phyloP scores from a whole-genome alignment of 768 basidiomycete species.

The Termitomyces sp. region DNA sequence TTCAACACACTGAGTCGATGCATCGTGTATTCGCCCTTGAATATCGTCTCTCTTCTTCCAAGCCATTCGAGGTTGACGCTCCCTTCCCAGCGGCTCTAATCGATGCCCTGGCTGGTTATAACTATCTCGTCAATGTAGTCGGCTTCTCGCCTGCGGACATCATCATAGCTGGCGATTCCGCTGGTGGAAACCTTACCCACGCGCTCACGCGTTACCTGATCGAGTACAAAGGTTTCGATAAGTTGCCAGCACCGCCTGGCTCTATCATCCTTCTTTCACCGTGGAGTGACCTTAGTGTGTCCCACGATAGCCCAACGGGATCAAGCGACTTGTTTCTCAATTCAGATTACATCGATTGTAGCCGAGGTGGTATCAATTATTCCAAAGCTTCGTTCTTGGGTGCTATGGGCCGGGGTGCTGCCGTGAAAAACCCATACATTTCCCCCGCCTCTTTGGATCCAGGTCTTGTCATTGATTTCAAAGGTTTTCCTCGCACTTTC shows the following conservation, averaged over 20 bases:
- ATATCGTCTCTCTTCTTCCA: conserved; percentile 57
- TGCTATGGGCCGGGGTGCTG: conserved; percentile 39
- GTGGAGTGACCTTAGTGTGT: conserved; percentile 43
- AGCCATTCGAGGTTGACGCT: conserved; percentile 34
- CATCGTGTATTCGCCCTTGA: conserved; percentile 56
- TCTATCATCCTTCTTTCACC: conserved; percentile 51
- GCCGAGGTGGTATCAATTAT: conserved; percentile 17
- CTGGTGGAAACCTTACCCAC: conserved; percentile 68
- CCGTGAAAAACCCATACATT: conserved; percentile 44
- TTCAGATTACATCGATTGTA: conserved; percentile 30
- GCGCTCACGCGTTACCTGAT: conserved; percentile 49
- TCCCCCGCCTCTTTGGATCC: conserved; percentile 49
- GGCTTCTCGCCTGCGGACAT: conserved; percentile 57
- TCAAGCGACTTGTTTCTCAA: conserved; percentile 26
- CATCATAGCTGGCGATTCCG: conserved; percentile 68
- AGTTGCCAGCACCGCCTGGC: conserved; percentile 39
- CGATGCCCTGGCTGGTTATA: conserved; percentile 70
- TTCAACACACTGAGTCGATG: conserved; percentile 37
- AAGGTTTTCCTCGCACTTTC: conserved; percentile 55
- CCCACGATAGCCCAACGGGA: conserved; percentile 31
- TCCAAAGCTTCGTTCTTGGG: conserved; percentile 39
- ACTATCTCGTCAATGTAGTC: conserved; percentile 54
- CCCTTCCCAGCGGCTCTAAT: conserved; percentile 74
- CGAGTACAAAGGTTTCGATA: conserved; percentile 32
- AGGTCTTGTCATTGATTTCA: conserved; percentile 34